Base-by-base conservation (phyloP, 2,329 filamentous ascomycete species). In the Aspergillus sp. region DNA sequence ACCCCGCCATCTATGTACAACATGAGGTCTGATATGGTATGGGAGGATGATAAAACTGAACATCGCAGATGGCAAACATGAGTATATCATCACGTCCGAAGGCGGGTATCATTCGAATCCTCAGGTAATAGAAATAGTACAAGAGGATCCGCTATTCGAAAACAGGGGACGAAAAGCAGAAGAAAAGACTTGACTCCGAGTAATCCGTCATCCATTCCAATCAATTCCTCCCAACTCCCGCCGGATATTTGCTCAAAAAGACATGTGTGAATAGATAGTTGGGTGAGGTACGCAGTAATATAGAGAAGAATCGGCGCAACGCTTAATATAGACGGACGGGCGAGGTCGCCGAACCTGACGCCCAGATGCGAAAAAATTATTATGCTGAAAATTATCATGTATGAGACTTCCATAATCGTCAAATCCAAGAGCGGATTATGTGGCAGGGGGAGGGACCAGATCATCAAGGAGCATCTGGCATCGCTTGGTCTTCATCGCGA, bases 401-500 rank as follows among this genome's bases (percentile, higher is more conserved):
- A 36, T 10, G 7, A 36, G 26, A 12, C 4, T 36, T 19, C 34
- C n/a, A 19, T 19, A 36, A n/a, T n/a, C n/a, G 34, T 36, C 34
- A n/a, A 19, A 36, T 7, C 26, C 34, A 5, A 19, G 19, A 36
- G 10, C 5, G 10, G 19, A 34, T n/a, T 33, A 27, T 45, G 41
- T 41, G 43, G 42, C 50, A 33, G 35, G 33, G 8, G 43, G 28
- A 19, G 19, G 19, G 19, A 19, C 19, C 19, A 41, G 6, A 35
- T 12, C 29, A 43, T 41, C 34, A 57, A 28, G 58, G 57, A 8
- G 60, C 64, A 52, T 68, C 65, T 34, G 54, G 48, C 65, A 68
- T 68, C 29, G 52, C 41, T 19, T 67, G 59, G 39, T 68, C 65
- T 30, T 55, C 52, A 43, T 64, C 62, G 44, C 50, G 57, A 46